Base-by-base conservation (phyloP, 257 asterid species). In the Jacaranda mimosifolia region DNA sequence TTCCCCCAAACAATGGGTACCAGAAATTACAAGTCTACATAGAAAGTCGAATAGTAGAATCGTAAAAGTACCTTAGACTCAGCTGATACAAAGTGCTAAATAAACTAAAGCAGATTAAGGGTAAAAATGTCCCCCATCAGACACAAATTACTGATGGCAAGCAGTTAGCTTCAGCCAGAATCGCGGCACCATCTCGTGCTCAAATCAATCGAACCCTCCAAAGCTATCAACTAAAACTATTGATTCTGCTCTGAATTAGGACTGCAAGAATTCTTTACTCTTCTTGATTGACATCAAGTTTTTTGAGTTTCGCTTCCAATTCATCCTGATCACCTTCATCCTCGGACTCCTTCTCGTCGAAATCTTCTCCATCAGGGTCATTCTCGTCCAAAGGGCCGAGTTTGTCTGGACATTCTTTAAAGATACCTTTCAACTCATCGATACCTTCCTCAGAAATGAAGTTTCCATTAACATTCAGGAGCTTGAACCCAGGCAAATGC, bases 351-450 rank as follows among this genome's bases (percentile, higher is more conserved):
- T 84, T 81, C 73, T 89, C 93, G 8, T 89, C 97, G 13, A 70
- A 83, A 52, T 91, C 98, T 72, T 80, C 96, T 43, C 97, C 98
- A 7, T 90, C 91, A 0, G 97, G 97, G 76, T 95, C 97, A 76
- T 95, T 95, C 64, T 95, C 99, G 62, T 95, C 99, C 84, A 95
- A 83, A 7, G 94, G 82, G 4, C 87, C 99, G 9, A 95, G 99
- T 81, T 85, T 86, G 4, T 89, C 87, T 1, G 87, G 92, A 70
- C 62, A 89, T 53, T 85, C 84, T 85, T 95, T 88, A 74, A 91
- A 95, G 65, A 88, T 80, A 19, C 82, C 89, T 77, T 79, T 83
- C 89, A 95, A 82, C 80, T 95, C 99, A 60, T 91, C 94, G 3
- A 95, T 77, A 17, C 96, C 98, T 82, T 91, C 98, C 1, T 95